Base-by-base conservation (phyloP, 2,329 filamentous ascomycete species). In the Penicillium sp. region DNA sequence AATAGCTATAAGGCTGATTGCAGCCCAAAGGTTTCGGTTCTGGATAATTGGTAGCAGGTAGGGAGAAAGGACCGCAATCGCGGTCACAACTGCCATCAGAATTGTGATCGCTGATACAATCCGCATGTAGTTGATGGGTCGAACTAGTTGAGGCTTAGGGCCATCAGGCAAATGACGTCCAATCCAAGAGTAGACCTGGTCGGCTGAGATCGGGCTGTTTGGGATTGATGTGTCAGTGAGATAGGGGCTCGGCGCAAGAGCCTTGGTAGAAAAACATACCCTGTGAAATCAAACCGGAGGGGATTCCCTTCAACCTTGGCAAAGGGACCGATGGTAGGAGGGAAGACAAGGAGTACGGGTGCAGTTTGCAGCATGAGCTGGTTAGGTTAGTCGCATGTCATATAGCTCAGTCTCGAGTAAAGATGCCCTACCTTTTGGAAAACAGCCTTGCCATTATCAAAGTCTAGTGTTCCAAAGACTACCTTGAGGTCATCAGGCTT, bases 291-390 rank as follows among this genome's bases (percentile, higher is more conserved):
- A 73, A 89, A 94, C 78, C 91, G 86, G 43, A 89, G 66, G 33
- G 93, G 91, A 17, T 89, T 84, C 51, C 80, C 76, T 55, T 89
- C 85, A 45, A 85, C 70, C 64, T 85, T 88, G 51, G 93, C 92
- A 74, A 91, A 84, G 27, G 90, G 89, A 19, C 94, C 94, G 55
- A 82, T 78, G 6, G 93, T 97, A 25, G 94, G 91, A 61, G 86
- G 90, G 81, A 94, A 97, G 65, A 96, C 80, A 44, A 97, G 79
- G 43, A 99, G 82, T 39, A 97, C 89, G 1, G 94, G 94, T 7
- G 94, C 94, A 47, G 93, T 97, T 86, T 96, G 91, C 42, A 99
- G 86, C 76, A 90, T 88, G 66, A 97, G 84, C 93, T 97, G 66
- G 64, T 57, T 21, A 43, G 25, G 53, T 64, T 61, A 62, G 66